Evolutionary conservation across 257 asterid species (phyloP), one percentile per base, ranked within the genome.

Genomic region (Solanum bulbocastanum): DNA sequence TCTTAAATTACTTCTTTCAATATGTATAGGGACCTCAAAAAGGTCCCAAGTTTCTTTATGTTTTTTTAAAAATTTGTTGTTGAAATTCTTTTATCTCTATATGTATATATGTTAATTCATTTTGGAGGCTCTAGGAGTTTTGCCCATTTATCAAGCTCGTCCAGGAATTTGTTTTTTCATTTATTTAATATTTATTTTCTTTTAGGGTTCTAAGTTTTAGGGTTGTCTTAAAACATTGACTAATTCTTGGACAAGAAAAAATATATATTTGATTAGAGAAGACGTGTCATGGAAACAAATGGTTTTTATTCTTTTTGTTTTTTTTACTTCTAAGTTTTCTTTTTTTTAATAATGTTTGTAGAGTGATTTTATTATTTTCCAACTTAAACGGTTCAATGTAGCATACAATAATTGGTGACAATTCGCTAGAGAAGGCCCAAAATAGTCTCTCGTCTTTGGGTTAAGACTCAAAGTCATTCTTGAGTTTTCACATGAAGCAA

Each of bases 61-160:
- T 18, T 79, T 40, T 36, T 60, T 5, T 0, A 5, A 52, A 49
- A 40, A 2, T 14, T 42, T 39, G 11, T 75, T 39, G 35, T 75
- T 75, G 35, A 75, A 75, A 76, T 74, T 60, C 8, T 25, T 65
- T 5, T 79, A 2, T 49, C 18, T 44, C 23, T 27, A 4, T 44
- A 13, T 30, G 4, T 49, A 0, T 46, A 27, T 46, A 65, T 65
- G 71, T 62, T 30, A 46, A 27, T 81, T 27, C 68, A 5, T 81
- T 81, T 46, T 81, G 85, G 44, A 82, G 69, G 86, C 86, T 82
- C 69, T 49, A 82, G 13, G 39, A 20, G 46, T 18, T 82, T 49
- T 82, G 42, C 44, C 86, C 86, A 82, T 82, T 82, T 82, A 82
- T 82, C 32, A 82, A 49, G 86, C 86, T 82, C 86, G 46, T 32